Base-by-base conservation (phyloP, 2,329 filamentous ascomycete species). In the Phialocephala subalpina region DNA sequence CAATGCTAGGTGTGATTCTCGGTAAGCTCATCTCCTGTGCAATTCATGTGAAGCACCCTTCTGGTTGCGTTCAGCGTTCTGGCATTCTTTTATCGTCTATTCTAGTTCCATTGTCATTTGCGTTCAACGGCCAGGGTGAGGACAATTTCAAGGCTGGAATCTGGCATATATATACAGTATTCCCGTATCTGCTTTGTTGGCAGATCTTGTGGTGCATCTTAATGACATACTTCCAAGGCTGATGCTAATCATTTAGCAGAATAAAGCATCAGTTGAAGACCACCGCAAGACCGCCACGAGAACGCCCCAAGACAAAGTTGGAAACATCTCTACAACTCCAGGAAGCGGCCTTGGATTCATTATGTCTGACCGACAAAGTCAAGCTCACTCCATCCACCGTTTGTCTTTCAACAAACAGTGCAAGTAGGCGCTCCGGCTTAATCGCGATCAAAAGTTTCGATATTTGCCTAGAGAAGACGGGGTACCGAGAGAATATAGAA, bases 401-500 rank as follows among this genome's bases (percentile, higher is more conserved):
- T 79, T 79, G 84, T 87, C 92, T 97, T 82, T 97, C 92, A 83
- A 87, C 81, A 82, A 83, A 84, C 85, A 88, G 86, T 88, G 90
- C 92, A 90, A 94, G 89, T 90, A 90, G 90, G 87, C 88, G 92
- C 94, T 97, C 94, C 94, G 94, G 94, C 94, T 97, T 97, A 97
- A 96, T 97, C 91, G 93, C 90, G 92, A 93, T 93, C 91, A 76
- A 62, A 57, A 67, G 68, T 27, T 63, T 86, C 87, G 78, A 80
- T 97, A 87, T 97, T 84, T 91, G 94, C 93, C 92, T 86, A 58
- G 60, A 80, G 79, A 80, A 85, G 87, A 91, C 89, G 86, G 86
- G 85, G 84, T 91, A 96, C 93, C 92, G 92, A 93, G 86, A 87
- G 83, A 84, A 90, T 90, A 93, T 85, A 80, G 85, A 77, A 80